Conservation (phyloP, 352 stramenopile genomes). For the Peronospora farinosa region DNA sequence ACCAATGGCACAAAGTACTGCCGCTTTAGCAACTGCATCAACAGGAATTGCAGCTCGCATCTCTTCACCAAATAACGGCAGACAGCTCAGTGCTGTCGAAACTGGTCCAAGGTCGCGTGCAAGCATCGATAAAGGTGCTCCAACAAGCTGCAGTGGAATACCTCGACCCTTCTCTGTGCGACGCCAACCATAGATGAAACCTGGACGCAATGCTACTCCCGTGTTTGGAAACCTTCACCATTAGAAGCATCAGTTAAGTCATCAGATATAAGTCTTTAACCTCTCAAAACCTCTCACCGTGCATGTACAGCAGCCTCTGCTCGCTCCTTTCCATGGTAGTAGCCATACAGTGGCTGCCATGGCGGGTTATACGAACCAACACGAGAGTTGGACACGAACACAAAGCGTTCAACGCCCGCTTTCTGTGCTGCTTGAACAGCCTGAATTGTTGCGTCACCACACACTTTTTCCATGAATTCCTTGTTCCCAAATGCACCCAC, state of each 20-base stretch:
- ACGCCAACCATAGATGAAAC: slow-evolving; percentile 87
- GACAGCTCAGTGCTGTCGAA: slow-evolving; percentile 44
- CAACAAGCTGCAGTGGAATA: slow-evolving; percentile 70
- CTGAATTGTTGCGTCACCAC: slow-evolving; percentile 82
- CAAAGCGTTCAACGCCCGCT: slow-evolving; percentile 71
- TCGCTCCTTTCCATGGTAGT: slow-evolving; percentile 87
- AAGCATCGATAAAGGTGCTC: slow-evolving; percentile 60
- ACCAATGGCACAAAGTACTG: slow-evolving; percentile 75
- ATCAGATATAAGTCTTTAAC: not conserved
- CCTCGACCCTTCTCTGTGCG: slow-evolving; percentile 52
- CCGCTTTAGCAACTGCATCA: slow-evolving; percentile 65
- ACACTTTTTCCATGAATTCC: slow-evolving; percentile 86
- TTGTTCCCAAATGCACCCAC: slow-evolving; percentile 85
- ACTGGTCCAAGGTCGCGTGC: slow-evolving; percentile 50
- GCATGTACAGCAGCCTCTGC: slow-evolving; percentile 69
- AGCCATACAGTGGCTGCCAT: slow-evolving; percentile 78
- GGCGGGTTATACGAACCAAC: slow-evolving; percentile 69
- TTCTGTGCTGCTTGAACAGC: slow-evolving; percentile 68
- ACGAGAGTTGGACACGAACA: slow-evolving; percentile 89
- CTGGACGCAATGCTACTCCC: slow-evolving; percentile 77
- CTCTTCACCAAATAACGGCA: slow-evolving; percentile 67
- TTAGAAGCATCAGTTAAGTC: not conserved
- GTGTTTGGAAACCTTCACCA: slow-evolving; percentile 53
- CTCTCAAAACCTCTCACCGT: slow-evolving; percentile 25
- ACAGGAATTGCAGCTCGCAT: slow-evolving; percentile 64